Evolutionary conservation across 495 filamentous ascomycete genomes (phyloP), one percentile per base, ranked within the genome.

Genomic region (Saxophila tyrrhenica): DNA sequence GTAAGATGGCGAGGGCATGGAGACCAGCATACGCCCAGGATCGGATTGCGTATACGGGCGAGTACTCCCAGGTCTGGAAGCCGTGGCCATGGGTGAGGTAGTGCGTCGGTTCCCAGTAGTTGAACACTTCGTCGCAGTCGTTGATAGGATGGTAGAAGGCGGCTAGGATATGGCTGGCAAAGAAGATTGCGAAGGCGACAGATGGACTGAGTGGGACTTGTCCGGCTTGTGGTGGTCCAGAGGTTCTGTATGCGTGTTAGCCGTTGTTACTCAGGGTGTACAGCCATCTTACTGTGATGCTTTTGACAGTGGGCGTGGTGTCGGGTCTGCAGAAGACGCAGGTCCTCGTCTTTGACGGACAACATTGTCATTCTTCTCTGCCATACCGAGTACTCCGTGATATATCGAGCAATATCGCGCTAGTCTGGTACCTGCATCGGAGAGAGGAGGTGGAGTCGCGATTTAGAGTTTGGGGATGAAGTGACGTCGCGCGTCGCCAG

Each of bases 81-180:
- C 94, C 94, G 64, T 91, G 90, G 64, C 87, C 86, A 73, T 95
- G 89, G 55, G 79, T 81, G 25, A 99, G 78, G 67, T 96, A 99
- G 69, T 99, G 94, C 0, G 89, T 81, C 1, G 94, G 92, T 63
- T 99, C 94, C 94, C 94, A 99, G 72, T 94, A 99, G 64, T 99
- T 99, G 75, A 94, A 99, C 2, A 91, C 89, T 72, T 99, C 94
- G 65, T 99, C 94, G 64, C 94, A 99, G 68, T 99, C 94, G 63
- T 95, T 91, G 61, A 99, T 96, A 0, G 94, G 94, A 0, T 87
- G 79, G 62, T 81, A 90, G 19, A 83, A 62, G n/a, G 91, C 91
- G 21, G 91, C 84, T 25, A 91, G 61, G 20, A 81, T 51, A 64
- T 92, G 87, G 49, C 83, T 79, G 43, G 72, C 67, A 32, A 94